Base-by-base conservation (phyloP, 768 basidiomycete species). In the Rhizopogon vulgaris region DNA sequence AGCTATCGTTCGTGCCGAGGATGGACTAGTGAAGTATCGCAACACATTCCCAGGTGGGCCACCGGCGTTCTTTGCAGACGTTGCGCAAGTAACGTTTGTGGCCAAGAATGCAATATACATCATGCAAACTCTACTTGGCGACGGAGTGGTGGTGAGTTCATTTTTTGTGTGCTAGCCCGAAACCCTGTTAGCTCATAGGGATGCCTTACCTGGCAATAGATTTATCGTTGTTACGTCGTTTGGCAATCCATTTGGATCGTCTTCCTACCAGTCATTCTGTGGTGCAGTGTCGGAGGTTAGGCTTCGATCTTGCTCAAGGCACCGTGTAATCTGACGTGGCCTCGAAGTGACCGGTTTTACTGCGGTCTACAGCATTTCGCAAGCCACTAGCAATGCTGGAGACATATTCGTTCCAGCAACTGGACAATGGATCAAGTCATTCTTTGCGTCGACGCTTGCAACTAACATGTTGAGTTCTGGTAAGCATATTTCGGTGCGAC, bases 81-180 rank as follows among this genome's bases (percentile, higher is more conserved):
- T 53, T 7, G 55, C 58, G 28, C 49, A 67, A 30, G 47, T 45
- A 6, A 61, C 63, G 1, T 65, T 63, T 45, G 50, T 67, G 25
- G 57, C 61, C 49, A 65, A 65, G 38, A 63, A 59, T 40, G 57
- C 52, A 6, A 47, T 65, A 12, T 63, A 60, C 32, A 47, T 37
- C 15, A n/a, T 58, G 15, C 56, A 60, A 41, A 53, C 52, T 22
- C 38, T 53, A 12, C 49, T 53, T 7, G 52, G 48, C 15, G 52
- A 53, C 34, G 48, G 52, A 7, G 48, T 53, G 11, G 52, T 53
- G 17, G 52, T 53, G 22, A 36, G 52, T 53, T 28, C 22, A 39
- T 15, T 22, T 6, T 22, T 18, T 42, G 30, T 14, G 2, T 40
- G 39, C 18, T 30, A 34, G 17, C 7, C 18, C 36, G 12, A n/a